Base-by-base conservation (phyloP, 1,284 basidiomycete species). In the Serendipita sp. region DNA sequence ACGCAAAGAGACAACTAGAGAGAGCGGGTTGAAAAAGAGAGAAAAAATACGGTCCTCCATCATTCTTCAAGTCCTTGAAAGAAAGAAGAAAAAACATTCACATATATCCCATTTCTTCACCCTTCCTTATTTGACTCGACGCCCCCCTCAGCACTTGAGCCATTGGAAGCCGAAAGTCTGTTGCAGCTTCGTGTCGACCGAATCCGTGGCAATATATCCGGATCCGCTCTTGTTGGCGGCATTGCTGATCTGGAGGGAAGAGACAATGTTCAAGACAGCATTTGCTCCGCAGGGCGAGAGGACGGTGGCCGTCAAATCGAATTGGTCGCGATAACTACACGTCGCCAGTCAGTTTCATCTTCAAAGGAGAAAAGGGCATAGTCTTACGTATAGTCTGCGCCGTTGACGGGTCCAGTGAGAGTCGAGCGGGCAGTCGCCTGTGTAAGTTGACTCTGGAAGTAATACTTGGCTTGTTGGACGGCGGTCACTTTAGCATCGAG, bases 141-240 rank as follows among this genome's bases (percentile, higher is more conserved):
- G 5, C 35, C 2, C 12, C 12, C 35, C 5, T 38, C 35, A 17
- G 45, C 45, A 49, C 45, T 17, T 49, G 17, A 17, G 45, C 45
- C 45, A 49, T 49, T 49, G 45, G 45, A 49, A 49, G 45, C 29
- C 29, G 15, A 49, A 49, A 5, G 45, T 49, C 45, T 49, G 45
- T 49, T 29, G 35, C 8, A 58, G 30, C 22, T 17, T 26, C 15
- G 53, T 34, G n/a, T 58, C 53, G 8, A 58, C 30, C 15, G 53
- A 58, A 32, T 58, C 53, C 22, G 53, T 58, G 26, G 53, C 53
- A n/a, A 58, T 58, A 32, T 58, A 58, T n/a, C 53, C 53, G 26
- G 22, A 26, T 10, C 53, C 53, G 22, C n/a, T 22, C 53, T 34
- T 58, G 53, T 58, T 58, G 15, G 53, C 10, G 3, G 26, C 15